Evolutionary conservation across 345 rosid species (phyloP).

Genomic region (Ceriops zippeliana): DNA sequence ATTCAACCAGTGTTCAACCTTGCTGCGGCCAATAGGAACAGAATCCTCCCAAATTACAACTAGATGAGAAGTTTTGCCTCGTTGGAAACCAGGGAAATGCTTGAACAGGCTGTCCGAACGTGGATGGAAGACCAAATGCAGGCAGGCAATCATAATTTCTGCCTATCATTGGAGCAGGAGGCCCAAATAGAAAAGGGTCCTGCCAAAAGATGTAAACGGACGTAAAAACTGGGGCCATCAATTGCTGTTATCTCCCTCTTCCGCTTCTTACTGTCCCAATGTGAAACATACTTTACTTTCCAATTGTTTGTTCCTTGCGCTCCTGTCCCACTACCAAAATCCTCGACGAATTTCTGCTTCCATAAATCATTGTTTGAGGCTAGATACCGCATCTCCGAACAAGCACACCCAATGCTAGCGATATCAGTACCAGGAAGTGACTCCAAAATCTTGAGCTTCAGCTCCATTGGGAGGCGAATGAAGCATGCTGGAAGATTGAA

Average conservation of each 20-base stretch:
- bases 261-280: slow-evolving; percentile 31
- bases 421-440: slow-evolving; percentile 15
- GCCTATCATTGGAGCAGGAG: slow-evolving; percentile 19
- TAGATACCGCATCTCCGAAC: slow-evolving; percentile 20
- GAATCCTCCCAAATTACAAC: slow-evolving; percentile 41
- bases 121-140: slow-evolving; percentile 19
- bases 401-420: slow-evolving; percentile 20
- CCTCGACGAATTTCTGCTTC: slow-evolving; percentile 20
- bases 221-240: background rate
- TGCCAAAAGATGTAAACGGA: slow-evolving; percentile 1
- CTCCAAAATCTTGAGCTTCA: slow-evolving; percentile 18
- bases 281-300: slow-evolving; percentile 40
- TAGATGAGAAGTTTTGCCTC: slow-evolving; percentile 19
- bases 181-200: slow-evolving; percentile 28
- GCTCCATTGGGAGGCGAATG: slow-evolving; percentile 16
- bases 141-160: slow-evolving; percentile 41
- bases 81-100: background rate
- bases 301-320: slow-evolving; percentile 23
- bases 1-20: background rate
- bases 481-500: slow-evolving; percentile 18
- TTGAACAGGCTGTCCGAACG: background rate
- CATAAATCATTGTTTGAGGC: slow-evolving; percentile 22
- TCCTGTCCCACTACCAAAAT: slow-evolving; percentile 17
- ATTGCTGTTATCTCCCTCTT: background rate
- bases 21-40: background rate